phyloP scores from a whole-genome alignment of 192 early-diverging fungal genomes.

The Dimargaris xerosporica region DNA sequence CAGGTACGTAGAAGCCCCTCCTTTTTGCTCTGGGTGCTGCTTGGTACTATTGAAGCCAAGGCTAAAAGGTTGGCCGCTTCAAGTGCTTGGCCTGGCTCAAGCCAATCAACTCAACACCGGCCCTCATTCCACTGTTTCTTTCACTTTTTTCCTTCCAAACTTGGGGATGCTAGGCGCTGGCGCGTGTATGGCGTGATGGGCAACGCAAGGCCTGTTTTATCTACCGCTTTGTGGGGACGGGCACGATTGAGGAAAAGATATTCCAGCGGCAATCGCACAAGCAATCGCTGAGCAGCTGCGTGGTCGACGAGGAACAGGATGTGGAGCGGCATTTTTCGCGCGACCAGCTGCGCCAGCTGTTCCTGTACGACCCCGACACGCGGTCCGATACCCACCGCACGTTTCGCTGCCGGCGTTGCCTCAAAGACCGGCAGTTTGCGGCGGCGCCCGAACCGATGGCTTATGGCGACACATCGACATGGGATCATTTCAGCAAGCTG shows the following conservation, averaged over 20 bases:
- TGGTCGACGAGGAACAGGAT: slow-evolving; percentile 88
- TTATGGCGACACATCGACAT: slow-evolving; percentile 65
- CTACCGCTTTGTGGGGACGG: slow-evolving; percentile 96
- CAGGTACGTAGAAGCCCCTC: no score
- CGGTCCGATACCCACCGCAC: slow-evolving; percentile 82
- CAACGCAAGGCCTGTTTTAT: slow-evolving; percentile 81
- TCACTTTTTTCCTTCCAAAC: no score
- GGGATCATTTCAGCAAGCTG: slow-evolving; percentile 52
- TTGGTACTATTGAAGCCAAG: no score
- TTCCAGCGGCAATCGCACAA: slow-evolving; percentile 87
- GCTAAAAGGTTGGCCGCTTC: no score
- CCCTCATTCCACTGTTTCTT: no score
- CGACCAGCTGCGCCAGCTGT: slow-evolving; percentile 78
- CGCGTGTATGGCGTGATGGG: slow-evolving; percentile 78
- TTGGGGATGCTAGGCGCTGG: no score
- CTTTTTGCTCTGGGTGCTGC: no score
- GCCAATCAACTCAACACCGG: no score
- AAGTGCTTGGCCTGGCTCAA: no score
- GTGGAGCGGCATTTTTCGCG: slow-evolving; percentile 89
- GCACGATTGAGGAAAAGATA: slow-evolving; percentile 98
- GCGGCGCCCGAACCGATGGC: slow-evolving; percentile 45
- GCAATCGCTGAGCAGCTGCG: slow-evolving; percentile 75
- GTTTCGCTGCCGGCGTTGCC: slow-evolving; percentile 88
- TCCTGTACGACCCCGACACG: slow-evolving; percentile 34
- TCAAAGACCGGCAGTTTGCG: slow-evolving; percentile 63